Conservation (phyloP, 202 grass and related monocot species). For the Musa balbisiana region DNA sequence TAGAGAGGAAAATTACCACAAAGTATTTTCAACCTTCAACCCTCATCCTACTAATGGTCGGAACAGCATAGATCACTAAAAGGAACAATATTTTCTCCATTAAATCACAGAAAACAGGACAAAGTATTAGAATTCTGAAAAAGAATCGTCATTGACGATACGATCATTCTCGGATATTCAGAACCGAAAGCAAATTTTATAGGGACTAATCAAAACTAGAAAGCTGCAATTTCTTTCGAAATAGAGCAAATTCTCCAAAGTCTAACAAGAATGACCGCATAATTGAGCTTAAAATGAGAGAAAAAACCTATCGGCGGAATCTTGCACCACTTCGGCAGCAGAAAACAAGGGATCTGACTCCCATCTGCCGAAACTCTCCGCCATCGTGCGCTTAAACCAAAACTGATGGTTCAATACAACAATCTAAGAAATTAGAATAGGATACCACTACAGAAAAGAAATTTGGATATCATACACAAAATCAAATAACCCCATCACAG, state of each 20-base stretch:
- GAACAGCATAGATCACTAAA: too few relatives aligned
- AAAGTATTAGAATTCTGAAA: background rate
- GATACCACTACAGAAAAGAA: background rate
- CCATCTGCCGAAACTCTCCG: constrained; percentile 72
- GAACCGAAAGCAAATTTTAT: background rate
- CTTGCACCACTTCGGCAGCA: constrained; percentile 78
- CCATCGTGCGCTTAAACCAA: constrained; percentile 35
- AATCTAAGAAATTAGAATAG: too few relatives aligned
- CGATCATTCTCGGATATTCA: background rate
- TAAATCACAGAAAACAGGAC: too few relatives aligned
- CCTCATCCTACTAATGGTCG: background rate
- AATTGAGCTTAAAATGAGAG: constrained; percentile 2
- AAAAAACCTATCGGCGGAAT: constrained; percentile 77
- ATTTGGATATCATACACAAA: too few relatives aligned
- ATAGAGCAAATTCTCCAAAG: background rate
- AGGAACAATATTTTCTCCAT: too few relatives aligned
- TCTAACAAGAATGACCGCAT: constrained; percentile 4
- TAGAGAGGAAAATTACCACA: background rate
- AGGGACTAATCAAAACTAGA: background rate
- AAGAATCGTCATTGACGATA: background rate
- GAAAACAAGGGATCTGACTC: constrained; percentile 86
- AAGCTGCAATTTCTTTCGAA: too few relatives aligned
- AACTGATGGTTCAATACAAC: background rate
- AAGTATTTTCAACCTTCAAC: background rate
- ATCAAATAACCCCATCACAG: too few relatives aligned